Percentiles rank a stretch among this genome's conserved stretches.
These are phyloP conservation scores for Hanseniaspora pseudoguilliermondii DNA, from an alignment of 805 yeast species.

Conservation along the genomic window DNA sequence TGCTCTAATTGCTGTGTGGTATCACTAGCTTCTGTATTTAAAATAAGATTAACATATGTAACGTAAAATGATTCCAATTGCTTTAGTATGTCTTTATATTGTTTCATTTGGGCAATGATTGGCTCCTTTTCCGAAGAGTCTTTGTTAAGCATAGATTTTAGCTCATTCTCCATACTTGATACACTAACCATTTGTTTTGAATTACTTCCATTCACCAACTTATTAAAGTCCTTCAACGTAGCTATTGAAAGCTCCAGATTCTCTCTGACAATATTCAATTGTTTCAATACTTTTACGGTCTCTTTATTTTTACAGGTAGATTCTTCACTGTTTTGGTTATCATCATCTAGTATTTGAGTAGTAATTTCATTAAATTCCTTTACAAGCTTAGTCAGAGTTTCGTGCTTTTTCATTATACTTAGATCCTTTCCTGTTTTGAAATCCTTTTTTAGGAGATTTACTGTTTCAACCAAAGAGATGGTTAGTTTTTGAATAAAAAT, in stretches of 20 bases:
- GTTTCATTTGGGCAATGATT: neutral
- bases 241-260: neutral
- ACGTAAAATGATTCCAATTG: constrained; percentile 6
- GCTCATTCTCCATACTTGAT: constrained; percentile 7
- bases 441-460: constrained; percentile 19
- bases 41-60: neutral
- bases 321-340: neutral
- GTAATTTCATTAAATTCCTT: neutral
- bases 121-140: neutral
- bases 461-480: constrained; percentile 17
- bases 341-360: neutral
- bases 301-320: neutral
- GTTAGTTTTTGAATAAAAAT: neutral
- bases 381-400: neutral
- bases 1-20: neutral
- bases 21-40: neutral
- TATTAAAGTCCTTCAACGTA: neutral
- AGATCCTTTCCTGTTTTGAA: constrained; percentile 15
- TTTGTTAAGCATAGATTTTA: neutral
- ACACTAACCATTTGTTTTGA: constrained; percentile 2
- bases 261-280: neutral
- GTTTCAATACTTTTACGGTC: neutral
- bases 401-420: neutral
- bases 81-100: constrained; percentile 6
- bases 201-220: neutral